Base-by-base conservation (phyloP, 2,329 filamentous ascomycete species). In the Ophiocordyceps camponoti-saundersi region DNA sequence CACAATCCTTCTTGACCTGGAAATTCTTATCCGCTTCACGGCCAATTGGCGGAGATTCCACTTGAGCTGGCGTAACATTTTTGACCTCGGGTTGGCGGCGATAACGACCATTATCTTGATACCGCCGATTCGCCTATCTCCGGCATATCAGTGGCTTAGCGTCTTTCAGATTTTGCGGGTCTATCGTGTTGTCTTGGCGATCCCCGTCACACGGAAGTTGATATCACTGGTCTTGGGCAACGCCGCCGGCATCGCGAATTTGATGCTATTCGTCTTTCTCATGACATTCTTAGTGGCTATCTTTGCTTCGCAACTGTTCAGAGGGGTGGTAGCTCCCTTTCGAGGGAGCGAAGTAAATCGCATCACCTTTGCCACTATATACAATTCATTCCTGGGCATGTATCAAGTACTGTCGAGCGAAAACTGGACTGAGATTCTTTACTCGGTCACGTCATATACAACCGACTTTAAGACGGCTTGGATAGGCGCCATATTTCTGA, bases 321-420 rank as follows among this genome's bases (percentile, higher is more conserved):
- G 92, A 34, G 89, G 89, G 29, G 82, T 94, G 55, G 76, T 96
- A 26, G 82, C 85, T 1, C 56, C 71, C 30, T 55, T 86, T 52
- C 62, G 68, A 2, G 60, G 65, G n/a, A 83, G 79, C 3, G 68
- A 82, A 2, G 64, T 73, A 3, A 79, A 85, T 50, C 65, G 73
- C 21, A 77, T 92, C 41, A 84, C 85, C 0, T 98, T 98, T 61
- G 80, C 79, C 59, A 85, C 86, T 39, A 92, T 98, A 34, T 98
- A 83, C 68, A 96, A 96, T 58, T 85, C 88, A 0, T 98, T 98
- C 58, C 70, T 98, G 16, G 92, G 89, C 48, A 96, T 98, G 88
- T 98, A 98, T 60, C 87, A 95, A 64, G 79, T 98, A 29, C 68
- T 98, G 42, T 95, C 92, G 11, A 95, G 87, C 56, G 92, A 98